Conservation (phyloP, 139 green algal species). For the Pedinophyceae sp. region DNA sequence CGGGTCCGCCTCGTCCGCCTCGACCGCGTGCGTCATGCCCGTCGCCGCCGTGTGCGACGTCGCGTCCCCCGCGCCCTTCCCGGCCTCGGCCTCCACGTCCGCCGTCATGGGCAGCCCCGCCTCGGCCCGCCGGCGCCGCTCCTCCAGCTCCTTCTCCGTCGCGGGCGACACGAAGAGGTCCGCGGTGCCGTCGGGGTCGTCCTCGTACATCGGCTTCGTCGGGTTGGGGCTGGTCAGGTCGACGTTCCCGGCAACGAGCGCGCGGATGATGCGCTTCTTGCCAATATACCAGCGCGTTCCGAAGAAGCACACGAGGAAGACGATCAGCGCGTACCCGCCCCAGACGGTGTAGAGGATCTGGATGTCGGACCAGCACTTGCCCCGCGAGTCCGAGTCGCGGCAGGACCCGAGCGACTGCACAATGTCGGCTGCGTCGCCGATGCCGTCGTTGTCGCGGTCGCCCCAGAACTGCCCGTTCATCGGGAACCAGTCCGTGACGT, state of each 20-base stretch:
- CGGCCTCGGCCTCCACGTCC: too few relatives aligned
- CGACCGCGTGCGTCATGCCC: too few relatives aligned
- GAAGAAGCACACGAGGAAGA: neutral
- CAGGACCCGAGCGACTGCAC: neutral
- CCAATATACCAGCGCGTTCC: neutral
- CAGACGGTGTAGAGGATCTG: neutral
- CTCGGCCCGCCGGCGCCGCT: too few relatives aligned
- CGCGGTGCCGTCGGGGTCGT: too few relatives aligned
- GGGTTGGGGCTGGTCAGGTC: neutral
- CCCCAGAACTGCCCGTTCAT: neutral
- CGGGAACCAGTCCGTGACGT: slow-evolving; percentile 8
- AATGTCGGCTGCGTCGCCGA: slow-evolving; percentile 6
- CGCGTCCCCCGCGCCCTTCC: too few relatives aligned
- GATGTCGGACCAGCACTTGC: neutral
- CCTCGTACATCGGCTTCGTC: too few relatives aligned
- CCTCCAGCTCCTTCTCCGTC: too few relatives aligned
- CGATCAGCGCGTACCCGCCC: neutral
- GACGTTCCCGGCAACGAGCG: neutral
- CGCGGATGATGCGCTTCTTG: neutral
- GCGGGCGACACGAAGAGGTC: too few relatives aligned
- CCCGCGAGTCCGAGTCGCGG: neutral
- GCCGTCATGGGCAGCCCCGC: too few relatives aligned
- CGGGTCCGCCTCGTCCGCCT: too few relatives aligned
- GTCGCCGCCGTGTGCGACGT: too few relatives aligned
- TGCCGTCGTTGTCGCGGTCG: slow-evolving; percentile 12